Evolutionary conservation across 1,284 basidiomycete species (phyloP), one percentile per base, ranked within the genome.

Genomic region (Vanrija humicola): DNA sequence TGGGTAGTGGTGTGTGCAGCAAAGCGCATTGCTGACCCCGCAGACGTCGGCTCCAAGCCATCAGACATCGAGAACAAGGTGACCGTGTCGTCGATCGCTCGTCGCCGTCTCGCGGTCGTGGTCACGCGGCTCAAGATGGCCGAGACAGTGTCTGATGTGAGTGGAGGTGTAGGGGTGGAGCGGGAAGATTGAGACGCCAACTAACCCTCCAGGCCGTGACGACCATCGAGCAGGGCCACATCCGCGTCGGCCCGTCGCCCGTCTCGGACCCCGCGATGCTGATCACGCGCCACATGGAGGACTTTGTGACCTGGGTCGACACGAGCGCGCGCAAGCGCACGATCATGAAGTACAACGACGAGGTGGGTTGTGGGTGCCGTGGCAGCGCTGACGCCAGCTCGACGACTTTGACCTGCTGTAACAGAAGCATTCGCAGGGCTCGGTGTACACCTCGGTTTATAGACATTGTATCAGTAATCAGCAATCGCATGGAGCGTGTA

Each of bases 261-360:
- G 86, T 98, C 68, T 95, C 89, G 0, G 96, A 99, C 75, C 96
- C 96, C 2, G 96, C 95, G 1, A 98, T 89, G 78, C 82, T 98
- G 55, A 93, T 99, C 61, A 96, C 94, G 23, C 82, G 93, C 84
- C 90, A 93, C 66, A 94, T 96, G 91, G 94, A 98, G 73, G 96
- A 99, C 80, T 98, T 97, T 77, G 92, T 98, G 46, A 98, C 96
- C 19, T 99, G 96, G 96, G 93, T 98, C 16, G 94, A 98, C 75
- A 94, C 92, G 23, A 93, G 89, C 64, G 96, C 95, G 75, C 84
- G 98, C 75, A 98, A 96, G 84, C 83, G 95, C 60, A 94, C 90
- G 0, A 86, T 98, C 72, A 89, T 95, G 86, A 81, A 82, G 62
- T 98, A 98, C 82, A 98, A 98, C 75, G 94, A 96, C 78, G 90